These are phyloP conservation scores for Medicago truncatula DNA, from an alignment of 306 rosid genomes.

Conservation along the genomic window DNA sequence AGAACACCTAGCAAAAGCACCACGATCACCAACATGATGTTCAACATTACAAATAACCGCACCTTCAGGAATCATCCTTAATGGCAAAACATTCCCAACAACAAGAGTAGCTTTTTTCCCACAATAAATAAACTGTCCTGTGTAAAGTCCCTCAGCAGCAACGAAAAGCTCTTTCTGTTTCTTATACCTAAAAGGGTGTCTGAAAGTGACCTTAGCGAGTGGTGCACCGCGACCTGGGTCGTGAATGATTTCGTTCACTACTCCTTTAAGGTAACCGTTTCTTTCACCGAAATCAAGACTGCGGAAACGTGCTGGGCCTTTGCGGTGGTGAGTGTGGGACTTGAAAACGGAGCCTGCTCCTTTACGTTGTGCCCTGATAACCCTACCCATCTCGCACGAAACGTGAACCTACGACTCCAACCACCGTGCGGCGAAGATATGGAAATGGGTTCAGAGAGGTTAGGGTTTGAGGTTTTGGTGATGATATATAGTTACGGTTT, in stretches of 20 bases:
- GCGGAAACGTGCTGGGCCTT: slow-evolving; percentile 78
- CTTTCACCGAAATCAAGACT: slow-evolving; percentile 82
- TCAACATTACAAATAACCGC: slow-evolving; percentile 82
- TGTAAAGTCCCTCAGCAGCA: slow-evolving; percentile 77
- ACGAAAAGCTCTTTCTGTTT: slow-evolving; percentile 70
- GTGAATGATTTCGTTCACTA: slow-evolving; percentile 71
- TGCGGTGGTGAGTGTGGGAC: slow-evolving; percentile 86
- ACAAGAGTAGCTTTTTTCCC: slow-evolving; percentile 82
- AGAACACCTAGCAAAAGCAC: slow-evolving; percentile 71
- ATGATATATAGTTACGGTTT: too few species aligned
- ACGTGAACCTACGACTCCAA: too few species aligned
- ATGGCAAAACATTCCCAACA: slow-evolving; percentile 74
- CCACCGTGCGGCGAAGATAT: too few species aligned
- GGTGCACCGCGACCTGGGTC: slow-evolving; percentile 92
- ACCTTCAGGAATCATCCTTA: slow-evolving; percentile 79
- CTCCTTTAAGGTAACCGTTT: slow-evolving; percentile 79
- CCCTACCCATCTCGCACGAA: slow-evolving; percentile 54
- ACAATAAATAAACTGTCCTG: slow-evolving; percentile 77
- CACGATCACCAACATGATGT: slow-evolving; percentile 87
- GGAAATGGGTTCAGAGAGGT: too few species aligned
- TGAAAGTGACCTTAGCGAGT: slow-evolving; percentile 71
- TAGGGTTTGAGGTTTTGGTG: too few species aligned
- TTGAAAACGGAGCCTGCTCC: slow-evolving; percentile 85
- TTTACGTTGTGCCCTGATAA: slow-evolving; percentile 83
- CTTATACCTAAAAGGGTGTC: slow-evolving; percentile 80